Base-by-base conservation (phyloP, 202 grass and related monocot genomes). In the Eragrostis tef region DNA sequence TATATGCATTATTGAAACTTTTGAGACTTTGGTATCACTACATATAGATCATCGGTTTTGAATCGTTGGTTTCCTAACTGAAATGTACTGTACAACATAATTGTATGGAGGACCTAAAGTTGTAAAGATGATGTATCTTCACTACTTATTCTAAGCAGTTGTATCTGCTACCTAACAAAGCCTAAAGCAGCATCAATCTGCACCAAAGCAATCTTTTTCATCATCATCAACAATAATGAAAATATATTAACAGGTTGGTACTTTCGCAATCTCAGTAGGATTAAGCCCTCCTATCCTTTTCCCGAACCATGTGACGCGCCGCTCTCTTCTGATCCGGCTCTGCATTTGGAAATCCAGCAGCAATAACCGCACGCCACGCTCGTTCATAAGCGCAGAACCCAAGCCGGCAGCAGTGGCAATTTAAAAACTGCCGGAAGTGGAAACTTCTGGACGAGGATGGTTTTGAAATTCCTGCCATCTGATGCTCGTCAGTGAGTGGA, bases 401-500 rank as follows among this genome's bases (percentile, higher is more conserved):
- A 9, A 57, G 24, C 36, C 51, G 24, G 17, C 48, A n/a, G 11
- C 17, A 3, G 22, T 11, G 3, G 8, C 57, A 31, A 39, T 39
- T 48, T 48, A 21, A 66, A 65, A 51, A 57, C 42, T 43, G 2
- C 50, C 52, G 6, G 15, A 16, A 47, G 1, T 1, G 41, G 67
- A 36, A 48, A 71, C 53, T 71, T 81, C 79, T 16, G 42, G 79
- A 61, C 1, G 43, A 13, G 53, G 21, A 20, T 10, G 17, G 52
- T 5, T 5, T 46, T 54, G 41, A 59, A 16, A 6, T 39, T 31
- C n/a, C 70, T 19, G 53, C 48, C 34, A 22, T 44, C 6, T 17
- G n/a, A 31, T 31, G 34, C 63, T 26, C 47, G 49, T 67, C n/a
- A 43, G 78, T 29, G 64, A n/a, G n/a, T n/a, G n/a, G n/a, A n/a